phyloP scores from a whole-genome alignment of 805 yeast species.

The Yamadazyma ubonensis region DNA sequence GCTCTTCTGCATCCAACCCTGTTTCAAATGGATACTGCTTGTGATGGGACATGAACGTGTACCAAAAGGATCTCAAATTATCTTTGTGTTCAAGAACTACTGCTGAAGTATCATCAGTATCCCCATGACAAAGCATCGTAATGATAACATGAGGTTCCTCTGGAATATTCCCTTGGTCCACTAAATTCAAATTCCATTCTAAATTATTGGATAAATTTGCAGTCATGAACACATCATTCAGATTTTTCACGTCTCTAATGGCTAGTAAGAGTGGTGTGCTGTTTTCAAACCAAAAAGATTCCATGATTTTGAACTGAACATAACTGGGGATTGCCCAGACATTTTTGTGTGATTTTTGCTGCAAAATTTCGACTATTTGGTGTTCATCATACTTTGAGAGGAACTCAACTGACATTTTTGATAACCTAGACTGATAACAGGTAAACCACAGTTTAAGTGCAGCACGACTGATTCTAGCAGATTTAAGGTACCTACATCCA shows the following conservation, averaged over 20 bases:
- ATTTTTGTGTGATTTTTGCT: not conserved
- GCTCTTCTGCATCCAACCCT: not conserved
- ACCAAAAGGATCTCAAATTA: not conserved
- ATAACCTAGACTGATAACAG: not conserved
- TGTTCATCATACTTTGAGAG: not conserved
- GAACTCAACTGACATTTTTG: not conserved
- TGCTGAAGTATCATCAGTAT: not conserved
- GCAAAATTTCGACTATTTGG: not conserved
- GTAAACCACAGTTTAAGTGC: not conserved
- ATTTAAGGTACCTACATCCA: not conserved
- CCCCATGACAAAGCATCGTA: not conserved
- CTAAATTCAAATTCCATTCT: not conserved
- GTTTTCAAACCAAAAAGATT: not conserved
- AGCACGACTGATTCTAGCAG: not conserved
- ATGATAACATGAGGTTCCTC: not conserved
- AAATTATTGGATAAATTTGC: not conserved
- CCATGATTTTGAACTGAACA: not conserved
- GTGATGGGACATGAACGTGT: not conserved
- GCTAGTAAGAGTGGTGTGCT: not conserved
- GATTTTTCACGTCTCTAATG: not conserved
- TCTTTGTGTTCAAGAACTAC: not conserved
- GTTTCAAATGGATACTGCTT: not conserved
- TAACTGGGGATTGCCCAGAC: not conserved
- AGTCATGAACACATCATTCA: not conserved
- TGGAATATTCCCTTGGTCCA: not conserved